Percentiles rank a stretch among this genome's conserved stretches.
Conservation (phyloP, 331 rosid genomes). For the Rosa hybrid region DNA sequence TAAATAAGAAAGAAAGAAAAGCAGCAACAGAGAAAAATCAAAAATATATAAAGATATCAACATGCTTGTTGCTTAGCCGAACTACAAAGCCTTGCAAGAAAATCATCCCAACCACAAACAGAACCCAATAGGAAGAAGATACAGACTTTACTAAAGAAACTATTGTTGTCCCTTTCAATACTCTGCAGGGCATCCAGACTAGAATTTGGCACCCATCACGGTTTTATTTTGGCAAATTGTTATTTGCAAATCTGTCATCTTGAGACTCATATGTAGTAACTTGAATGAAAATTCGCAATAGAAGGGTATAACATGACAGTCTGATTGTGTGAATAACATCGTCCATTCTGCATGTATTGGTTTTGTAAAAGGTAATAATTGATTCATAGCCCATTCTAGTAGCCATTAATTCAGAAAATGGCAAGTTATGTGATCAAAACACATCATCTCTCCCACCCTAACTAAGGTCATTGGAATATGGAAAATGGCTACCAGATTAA, state of each 20-base stretch:
- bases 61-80: slow-evolving; percentile 12
- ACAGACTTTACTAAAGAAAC: not conserved
- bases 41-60: not conserved
- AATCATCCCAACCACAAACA: slow-evolving; percentile 10
- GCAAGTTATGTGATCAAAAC: not conserved
- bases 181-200: not conserved
- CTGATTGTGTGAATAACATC: not conserved
- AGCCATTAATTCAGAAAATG: not conserved
- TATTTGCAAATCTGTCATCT: not conserved
- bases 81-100: slow-evolving; percentile 15
- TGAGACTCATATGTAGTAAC: not conserved
- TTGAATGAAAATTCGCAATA: not conserved
- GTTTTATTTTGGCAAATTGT: too few species aligned
- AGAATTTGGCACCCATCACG: not conserved
- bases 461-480: not conserved
- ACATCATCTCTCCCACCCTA: not conserved
- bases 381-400: not conserved
- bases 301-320: too few species aligned
- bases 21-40: not conserved
- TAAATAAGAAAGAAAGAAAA: not conserved
- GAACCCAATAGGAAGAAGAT: not conserved
- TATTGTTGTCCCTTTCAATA: not conserved
- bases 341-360: not conserved
- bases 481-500: slow-evolving; percentile 16
- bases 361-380: too few species aligned